phyloP scores from a whole-genome alignment of 1,284 basidiomycete species.

The Leucocoprinus gongylophorus region DNA sequence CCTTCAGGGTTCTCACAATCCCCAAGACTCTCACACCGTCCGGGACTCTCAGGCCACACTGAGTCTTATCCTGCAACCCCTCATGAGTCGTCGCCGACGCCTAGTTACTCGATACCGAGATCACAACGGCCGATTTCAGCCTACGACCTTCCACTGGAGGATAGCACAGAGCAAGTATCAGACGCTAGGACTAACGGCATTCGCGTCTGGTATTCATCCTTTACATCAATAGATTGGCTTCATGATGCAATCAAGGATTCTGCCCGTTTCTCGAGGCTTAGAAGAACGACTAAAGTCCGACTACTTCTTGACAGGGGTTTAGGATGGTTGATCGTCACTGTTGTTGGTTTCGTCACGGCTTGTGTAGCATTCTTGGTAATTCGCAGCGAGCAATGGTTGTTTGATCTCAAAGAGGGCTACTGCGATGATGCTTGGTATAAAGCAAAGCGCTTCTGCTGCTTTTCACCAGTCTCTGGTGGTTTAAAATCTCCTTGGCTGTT shows the following conservation, averaged over 20 bases:
- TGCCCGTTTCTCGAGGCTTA: slow-evolving; percentile 64
- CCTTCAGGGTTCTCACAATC: slow-evolving; percentile 24
- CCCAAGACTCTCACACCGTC: too few species aligned
- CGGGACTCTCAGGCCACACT: slow-evolving; percentile 2
- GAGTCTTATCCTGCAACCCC: slow-evolving; percentile 2
- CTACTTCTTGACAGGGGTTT: slow-evolving; percentile 76
- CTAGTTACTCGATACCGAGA: neutral
- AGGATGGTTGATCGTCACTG: slow-evolving; percentile 88
- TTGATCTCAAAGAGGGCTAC: slow-evolving; percentile 91
- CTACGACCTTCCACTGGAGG: slow-evolving; percentile 54
- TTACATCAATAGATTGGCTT: slow-evolving; percentile 83
- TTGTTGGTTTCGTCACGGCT: slow-evolving; percentile 81
- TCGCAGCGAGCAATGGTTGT: slow-evolving; percentile 85
- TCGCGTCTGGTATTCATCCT: slow-evolving; percentile 89
- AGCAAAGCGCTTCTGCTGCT: slow-evolving; percentile 81
- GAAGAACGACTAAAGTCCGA: slow-evolving; percentile 53
- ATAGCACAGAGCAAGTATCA: slow-evolving; percentile 39
- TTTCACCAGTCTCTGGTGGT: slow-evolving; percentile 26
- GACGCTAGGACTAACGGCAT: slow-evolving; percentile 77
- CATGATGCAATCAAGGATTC: slow-evolving; percentile 93
- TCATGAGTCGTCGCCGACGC: slow-evolving; percentile 8
- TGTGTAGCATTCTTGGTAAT: slow-evolving; percentile 84
- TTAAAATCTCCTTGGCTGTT: slow-evolving; percentile 15
- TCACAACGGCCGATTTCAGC: slow-evolving; percentile 55
- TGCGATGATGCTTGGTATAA: slow-evolving; percentile 68